Evolutionary conservation across 345 rosid genomes (phyloP), one percentile per base, ranked within the genome.

Genomic region (Laguncularia racemosa): DNA sequence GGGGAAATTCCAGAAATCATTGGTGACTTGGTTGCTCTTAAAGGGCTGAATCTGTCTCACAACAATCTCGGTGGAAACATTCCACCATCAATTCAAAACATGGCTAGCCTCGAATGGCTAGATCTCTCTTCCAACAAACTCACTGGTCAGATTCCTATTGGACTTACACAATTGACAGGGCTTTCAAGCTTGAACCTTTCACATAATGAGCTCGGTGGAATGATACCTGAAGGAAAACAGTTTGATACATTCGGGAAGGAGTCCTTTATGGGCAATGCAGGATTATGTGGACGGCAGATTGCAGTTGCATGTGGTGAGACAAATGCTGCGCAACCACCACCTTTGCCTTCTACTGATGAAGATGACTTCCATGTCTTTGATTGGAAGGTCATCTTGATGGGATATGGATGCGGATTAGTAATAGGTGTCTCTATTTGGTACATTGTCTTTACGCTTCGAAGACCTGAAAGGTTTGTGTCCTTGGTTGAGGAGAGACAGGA

Each of bases 101-200:
- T 55, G 40, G 23, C 20, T 4, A 48, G 33, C 12, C 58, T 65
- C n/a, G 69, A 58, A 48, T 65, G 68, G 62, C 16, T 57, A 3
- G 68, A 65, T 46, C 68, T 65, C 52, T 65, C 68, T 40, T 65
- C 47, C 17, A 65, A 65, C 57, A 38, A 52, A 13, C 49, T 65
- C 43, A 18, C 0, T 12, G 63, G 63, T 7, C 15, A 18, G 7
- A 65, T 65, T 40, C 69, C 69, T 18, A 55, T 16, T 16, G 52
- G 43, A 47, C 43, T 62, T 38, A 48, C 53, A 13, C 53, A 55
- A 21, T 12, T 62, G 20, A 6, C 66, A 48, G 47, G 8, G 6
- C 53, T 62, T 20, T 44, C 33, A 12, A 44, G 26, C 16, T 38
- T 56, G 16, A 56, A 56, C 44, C 60, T 56, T 16, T 56, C 60